Evolutionary conservation across 176 grass and related monocot species (phyloP).

Genomic region (Melocanna baccifera): DNA sequence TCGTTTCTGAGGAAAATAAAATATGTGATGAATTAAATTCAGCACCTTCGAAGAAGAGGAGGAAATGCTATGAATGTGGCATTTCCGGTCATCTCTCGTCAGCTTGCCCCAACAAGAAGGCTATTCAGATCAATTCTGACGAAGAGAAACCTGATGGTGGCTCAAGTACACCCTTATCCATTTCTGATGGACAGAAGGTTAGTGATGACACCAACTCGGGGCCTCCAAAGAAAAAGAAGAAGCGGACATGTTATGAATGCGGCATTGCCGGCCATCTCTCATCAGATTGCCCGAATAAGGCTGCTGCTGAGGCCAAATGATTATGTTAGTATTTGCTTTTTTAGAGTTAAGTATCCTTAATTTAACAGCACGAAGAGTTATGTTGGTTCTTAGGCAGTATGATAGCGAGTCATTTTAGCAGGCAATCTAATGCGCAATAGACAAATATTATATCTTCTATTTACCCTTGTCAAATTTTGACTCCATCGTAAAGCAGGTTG

Average conservation of each 20-base stretch:
- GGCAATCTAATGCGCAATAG: slow-evolving; percentile 2
- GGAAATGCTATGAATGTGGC: slow-evolving; percentile 68
- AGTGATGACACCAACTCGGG: slow-evolving; percentile 22
- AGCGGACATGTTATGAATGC: slow-evolving; percentile 74
- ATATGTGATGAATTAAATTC: slow-evolving; percentile 25
- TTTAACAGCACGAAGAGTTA: background rate
- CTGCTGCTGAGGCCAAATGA: slow-evolving; percentile 21
- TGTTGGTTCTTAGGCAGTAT: background rate
- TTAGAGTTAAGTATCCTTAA: background rate
- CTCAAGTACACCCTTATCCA: slow-evolving; percentile 14
- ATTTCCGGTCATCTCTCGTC: slow-evolving; percentile 69
- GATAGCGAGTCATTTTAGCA: background rate
- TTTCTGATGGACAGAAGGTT: slow-evolving; percentile 20
- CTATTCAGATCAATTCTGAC: background rate
- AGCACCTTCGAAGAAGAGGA: slow-evolving; percentile 58
- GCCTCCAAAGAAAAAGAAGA: slow-evolving; percentile 66
- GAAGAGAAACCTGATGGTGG: background rate
- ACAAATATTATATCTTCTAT: slow-evolving; percentile 8
- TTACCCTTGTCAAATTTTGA: slow-evolving; percentile 30
- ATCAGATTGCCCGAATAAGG: slow-evolving; percentile 71
- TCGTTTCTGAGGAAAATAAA: slow-evolving; percentile 13
- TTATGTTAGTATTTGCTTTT: background rate
- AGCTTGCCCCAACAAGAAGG: slow-evolving; percentile 62
- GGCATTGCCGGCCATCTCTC: slow-evolving; percentile 77
- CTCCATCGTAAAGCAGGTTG: background rate